phyloP scores from a whole-genome alignment of 2,329 filamentous ascomycete species.

The Graphilbum ipis-grandicollis region DNA sequence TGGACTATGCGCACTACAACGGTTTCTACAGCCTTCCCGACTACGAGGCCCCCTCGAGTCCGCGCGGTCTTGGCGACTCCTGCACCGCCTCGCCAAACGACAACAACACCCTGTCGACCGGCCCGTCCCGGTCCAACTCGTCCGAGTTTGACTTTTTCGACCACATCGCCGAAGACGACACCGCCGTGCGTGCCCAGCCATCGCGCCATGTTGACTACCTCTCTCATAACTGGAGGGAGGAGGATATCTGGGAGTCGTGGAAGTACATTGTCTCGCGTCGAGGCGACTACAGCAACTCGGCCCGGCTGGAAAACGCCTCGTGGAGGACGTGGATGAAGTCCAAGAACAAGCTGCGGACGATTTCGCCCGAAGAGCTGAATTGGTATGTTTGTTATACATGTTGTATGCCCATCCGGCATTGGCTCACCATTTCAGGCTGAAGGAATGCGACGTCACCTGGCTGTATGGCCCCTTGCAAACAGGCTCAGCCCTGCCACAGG shows the following conservation, averaged over 20 bases:
- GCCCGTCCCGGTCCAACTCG: slow-evolving; percentile 38
- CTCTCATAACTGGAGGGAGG: slow-evolving; percentile 82
- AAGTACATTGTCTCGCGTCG: slow-evolving; percentile 73
- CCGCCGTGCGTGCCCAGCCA: slow-evolving; percentile 53
- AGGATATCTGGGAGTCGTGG: slow-evolving; percentile 97
- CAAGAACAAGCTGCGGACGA: slow-evolving; percentile 71
- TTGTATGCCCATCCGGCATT: no score
- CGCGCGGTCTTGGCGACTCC: slow-evolving; percentile 27
- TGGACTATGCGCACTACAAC: slow-evolving; percentile 22
- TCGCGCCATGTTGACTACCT: slow-evolving; percentile 90
- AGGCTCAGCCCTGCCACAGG: slow-evolving; percentile 35
- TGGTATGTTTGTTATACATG: slow-evolving; percentile 54
- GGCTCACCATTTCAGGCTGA: no score
- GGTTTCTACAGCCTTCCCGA: slow-evolving; percentile 26
- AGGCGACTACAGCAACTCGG: slow-evolving; percentile 63
- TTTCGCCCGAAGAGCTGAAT: slow-evolving; percentile 82
- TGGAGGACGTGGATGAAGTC: slow-evolving; percentile 96
- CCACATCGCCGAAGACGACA: slow-evolving; percentile 57
- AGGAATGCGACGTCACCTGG: slow-evolving; percentile 96
- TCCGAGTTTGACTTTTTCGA: slow-evolving; percentile 34
- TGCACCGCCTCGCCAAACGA: slow-evolving; percentile 35
- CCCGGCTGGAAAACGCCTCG: slow-evolving; percentile 81
- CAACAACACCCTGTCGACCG: slow-evolving; percentile 30
- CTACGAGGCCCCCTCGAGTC: slow-evolving; percentile 31
- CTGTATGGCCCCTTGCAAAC: slow-evolving; percentile 84